Evolutionary conservation across 2,329 filamentous ascomycete species (phyloP).

Genomic region (Ophiognomonia clavigignenti-juglandacearum): DNA sequence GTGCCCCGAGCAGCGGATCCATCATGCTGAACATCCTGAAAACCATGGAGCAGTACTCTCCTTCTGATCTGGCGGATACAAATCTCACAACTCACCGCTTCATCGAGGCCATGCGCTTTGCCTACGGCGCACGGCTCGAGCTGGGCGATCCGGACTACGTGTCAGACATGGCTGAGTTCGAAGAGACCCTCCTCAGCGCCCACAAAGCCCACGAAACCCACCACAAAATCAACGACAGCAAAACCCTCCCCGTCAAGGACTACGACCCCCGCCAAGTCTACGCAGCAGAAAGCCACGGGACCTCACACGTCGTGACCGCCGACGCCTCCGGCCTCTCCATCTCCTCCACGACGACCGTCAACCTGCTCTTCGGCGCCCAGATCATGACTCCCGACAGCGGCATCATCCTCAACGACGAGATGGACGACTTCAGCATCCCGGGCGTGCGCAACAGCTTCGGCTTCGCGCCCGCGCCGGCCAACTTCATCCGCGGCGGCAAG

Average conservation of each 20-base stretch:
- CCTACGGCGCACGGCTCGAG: conserved; percentile 71
- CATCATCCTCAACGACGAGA: conserved; percentile 70
- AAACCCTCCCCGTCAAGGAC: conserved; percentile 64
- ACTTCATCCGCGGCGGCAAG: conserved; percentile 78
- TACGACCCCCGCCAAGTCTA: conserved; percentile 70
- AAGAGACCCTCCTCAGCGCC: conserved; percentile 62
- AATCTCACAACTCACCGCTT: conserved; percentile 77
- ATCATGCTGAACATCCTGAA: conserved; percentile 75
- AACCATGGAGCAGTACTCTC: conserved; percentile 70
- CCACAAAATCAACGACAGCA: conserved; percentile 63
- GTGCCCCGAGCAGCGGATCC: conserved; percentile 73
- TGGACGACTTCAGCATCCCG: conserved; percentile 84
- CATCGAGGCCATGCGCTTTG: conserved; percentile 85
- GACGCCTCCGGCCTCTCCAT: conserved; percentile 72
- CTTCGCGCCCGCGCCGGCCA: conserved; percentile 72
- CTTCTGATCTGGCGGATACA: conserved; percentile 44
- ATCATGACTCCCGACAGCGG: conserved; percentile 79
- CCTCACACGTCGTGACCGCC: conserved; percentile 66
- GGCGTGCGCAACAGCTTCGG: conserved; percentile 74
- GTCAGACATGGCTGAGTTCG: conserved; percentile 54
- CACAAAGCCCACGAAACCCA: conserved; percentile 56
- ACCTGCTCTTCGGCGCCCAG: conserved; percentile 76
- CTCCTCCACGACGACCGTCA: conserved; percentile 81
- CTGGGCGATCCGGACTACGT: conserved; percentile 82
- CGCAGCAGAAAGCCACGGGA: conserved; percentile 66